Base-by-base conservation (phyloP, 2,329 filamentous ascomycete species). In the Clarireedia paspali region DNA sequence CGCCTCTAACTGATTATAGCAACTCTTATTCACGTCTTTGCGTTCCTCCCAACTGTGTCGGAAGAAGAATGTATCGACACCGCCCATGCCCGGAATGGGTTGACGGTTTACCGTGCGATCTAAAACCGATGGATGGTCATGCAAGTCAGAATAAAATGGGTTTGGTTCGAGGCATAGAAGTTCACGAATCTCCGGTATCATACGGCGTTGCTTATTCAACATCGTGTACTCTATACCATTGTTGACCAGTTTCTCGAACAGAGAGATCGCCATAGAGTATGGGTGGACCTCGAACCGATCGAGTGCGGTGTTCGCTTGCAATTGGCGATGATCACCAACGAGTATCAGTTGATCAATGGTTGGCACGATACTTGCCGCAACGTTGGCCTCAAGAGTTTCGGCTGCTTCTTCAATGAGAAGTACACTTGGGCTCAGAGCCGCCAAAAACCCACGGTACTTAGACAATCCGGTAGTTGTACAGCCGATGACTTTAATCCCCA, bases 351-450 rank as follows among this genome's bases (percentile, higher is more conserved):
- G 84, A 62, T 88, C 73, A 2, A 88, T 64, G 3, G 79, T 79
- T 23, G 83, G 77, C 36, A 87, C 68, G 66, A 83, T 85, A 12
- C 80, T 78, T 5, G 76, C 80, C 7, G 78, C 73, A 46, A 87
- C 74, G 1, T 80, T 81, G 4, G 73, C 75, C 62, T 80, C 78
- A 4, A 78, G 53, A 4, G 68, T 70, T 65, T 88, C 84, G 0
- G 84, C 85, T 4, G 85, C 85, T 70, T 89, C 85, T 73, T 89
- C 85, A 49, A 89, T 81, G 23, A 89, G 67, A 0, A 87, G 74
- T 3, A 83, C 73, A 48, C 75, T 79, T 1, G 85, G 83, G n/a
- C 77, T 74, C 3, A 88, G 63, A 23, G 78, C 77, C 3, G 82
- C 74, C 12, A 89, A 70, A 0, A 88, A 71, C 4, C 75, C 77